Evolutionary conservation across 2,329 filamentous ascomycete species (phyloP), one percentile per base, ranked within the genome.

Genomic region (Exophiala aquamarina): DNA sequence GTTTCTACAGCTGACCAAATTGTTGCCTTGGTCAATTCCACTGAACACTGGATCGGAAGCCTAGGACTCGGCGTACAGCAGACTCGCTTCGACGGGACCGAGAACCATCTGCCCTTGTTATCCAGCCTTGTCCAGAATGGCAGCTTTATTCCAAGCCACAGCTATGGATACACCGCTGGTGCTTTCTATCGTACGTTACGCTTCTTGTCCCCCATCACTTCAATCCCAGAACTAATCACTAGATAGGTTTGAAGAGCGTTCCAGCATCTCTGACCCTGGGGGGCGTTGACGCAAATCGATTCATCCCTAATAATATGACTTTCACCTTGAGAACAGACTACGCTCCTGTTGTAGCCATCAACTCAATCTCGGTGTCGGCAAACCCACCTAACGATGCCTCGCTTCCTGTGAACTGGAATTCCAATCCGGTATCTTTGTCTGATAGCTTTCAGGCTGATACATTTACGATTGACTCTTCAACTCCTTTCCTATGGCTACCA

Each of bases 401-500:
- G 6, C 29, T 54, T 18, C 52, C 58, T 4, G 21, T 47, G 7
- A 55, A 50, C 44, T 61, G 57, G 58, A 20, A 47, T 23, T 54
- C 47, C n/a, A 59, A 57, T 43, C 55, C 59, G 7, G 36, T 57
- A 41, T 44, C 56, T n/a, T 56, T 60, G 33, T 13, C 57, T 37
- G 36, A 52, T 52, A 20, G 44, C 49, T 28, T 44, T 49, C 33
- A 60, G 21, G 46, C 50, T 18, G 54, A 56, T 3, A 52, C 59
- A 3, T 65, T 63, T 47, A 60, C 52, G n/a, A 65, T 72, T 15
- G 69, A 72, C 46, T 68, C 69, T 2, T 67, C 66, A 2, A 64
- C 67, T 8, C 64, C 70, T 6, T 69, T 66, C 49, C 41, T 71
- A 6, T 71, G 65, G 60, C 61, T 72, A 34, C 69, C 70, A 3